Evolutionary conservation across 2,329 filamentous ascomycete species (phyloP), one percentile per base, ranked within the genome.

Genomic region (Cordyceps militaris): DNA sequence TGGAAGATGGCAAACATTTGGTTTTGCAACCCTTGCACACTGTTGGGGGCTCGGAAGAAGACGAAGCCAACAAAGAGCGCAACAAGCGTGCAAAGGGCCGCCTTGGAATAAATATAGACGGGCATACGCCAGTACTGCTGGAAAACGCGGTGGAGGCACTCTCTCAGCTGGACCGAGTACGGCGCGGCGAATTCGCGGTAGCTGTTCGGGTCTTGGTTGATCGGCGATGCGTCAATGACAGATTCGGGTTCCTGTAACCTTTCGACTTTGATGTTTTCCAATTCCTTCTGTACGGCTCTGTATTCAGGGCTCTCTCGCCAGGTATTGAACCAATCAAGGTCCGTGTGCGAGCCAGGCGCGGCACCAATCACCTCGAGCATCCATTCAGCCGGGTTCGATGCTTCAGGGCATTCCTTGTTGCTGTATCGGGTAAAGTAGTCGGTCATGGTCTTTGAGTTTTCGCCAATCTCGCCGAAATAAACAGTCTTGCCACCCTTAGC

Each of bases 91-190:
- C 86, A 90, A 19, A 95, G 84, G 1, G 79, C 75, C 0, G 79
- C 69, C 77, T 96, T 96, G 66, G 88, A 86, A 76, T 93, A 95
- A 71, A 96, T 92, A 76, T 96, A 96, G 5, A 85, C 81, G 0
- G 91, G 91, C 0, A 86, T 92, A 60, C 91, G 88, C 91, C 91
- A 96, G 79, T 94, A 95, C 70, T 96, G 91, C 68, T 92, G 83
- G 77, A 94, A 94, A 26, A 94, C 87, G 66, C 91, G 89, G 63
- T 80, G 70, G 19, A 83, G 80, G 58, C 90, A 88, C 66, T 86
- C 79, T 57, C 73, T 74, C 43, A 93, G 74, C 71, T 96, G 91
- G 8, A 76, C 67, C 42, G 63, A 66, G 68, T 95, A 90, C 0
- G 88, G 83, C 5, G 89, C 88, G 3, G 91, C 91, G 61, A 96